Base-by-base conservation (phyloP, 1,284 basidiomycete genomes). In the Coniferiporia weirii region DNA sequence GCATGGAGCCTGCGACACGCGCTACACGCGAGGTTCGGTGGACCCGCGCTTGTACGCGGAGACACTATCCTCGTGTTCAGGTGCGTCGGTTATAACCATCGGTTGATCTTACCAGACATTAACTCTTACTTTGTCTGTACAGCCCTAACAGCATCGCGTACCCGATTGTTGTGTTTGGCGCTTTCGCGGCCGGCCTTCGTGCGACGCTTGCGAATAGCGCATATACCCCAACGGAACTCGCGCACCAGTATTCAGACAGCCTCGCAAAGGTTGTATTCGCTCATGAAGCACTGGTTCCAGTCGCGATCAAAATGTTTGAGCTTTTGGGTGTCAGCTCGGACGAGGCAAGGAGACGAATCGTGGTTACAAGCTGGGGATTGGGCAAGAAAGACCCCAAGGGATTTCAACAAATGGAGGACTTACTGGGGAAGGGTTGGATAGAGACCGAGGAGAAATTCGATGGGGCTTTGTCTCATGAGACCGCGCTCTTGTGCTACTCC, bases 401-500 rank as follows among this genome's bases (percentile, higher is more conserved):
- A 4, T 64, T 81, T 22, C 57, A 72, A 13, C 66, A 65, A 13
- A 63, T 82, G 22, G 72, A 76, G 1, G 72, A 79, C 38, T 68
- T 86, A 13, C 66, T 85, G 4, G 67, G 68, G 0, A 66, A 71
- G 1, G 83, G 83, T 1, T 68, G 69, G 13, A 67, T 84, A n/a
- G 60, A 66, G 7, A 65, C 68, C 7, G 81, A 83, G 64, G 81
- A 81, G 59, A 71, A 65, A 53, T 82, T 85, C 59, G 76, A 82
- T 17, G 79, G 76, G 0, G 65, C 72, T 0, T 66, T 73, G 19
- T 72, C 80, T 0, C 65, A 83, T 46, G 78, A 83, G 63, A 85
- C 85, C 0, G 71, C 75, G 1, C 83, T 83, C 64, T 69, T 91
- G 40, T 90, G 85, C 64, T 89, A 89, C 66, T 78, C 76, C 19